These are phyloP conservation scores for Rhizophagus prolifer DNA, from an alignment of 192 early-diverging fungal genomes.

Conservation along the genomic window DNA sequence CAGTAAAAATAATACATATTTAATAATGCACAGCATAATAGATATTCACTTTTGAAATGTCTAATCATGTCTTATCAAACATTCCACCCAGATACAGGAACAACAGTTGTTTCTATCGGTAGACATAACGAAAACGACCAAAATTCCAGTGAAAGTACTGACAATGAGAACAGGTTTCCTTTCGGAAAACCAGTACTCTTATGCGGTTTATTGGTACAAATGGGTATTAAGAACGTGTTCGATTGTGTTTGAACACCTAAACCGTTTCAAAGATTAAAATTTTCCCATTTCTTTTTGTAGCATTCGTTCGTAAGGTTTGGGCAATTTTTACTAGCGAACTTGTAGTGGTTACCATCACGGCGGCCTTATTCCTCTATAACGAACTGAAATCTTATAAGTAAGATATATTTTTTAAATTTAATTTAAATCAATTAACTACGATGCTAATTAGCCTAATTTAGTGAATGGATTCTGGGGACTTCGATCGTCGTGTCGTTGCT, in stretches of 20 bases:
- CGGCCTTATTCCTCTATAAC: background rate
- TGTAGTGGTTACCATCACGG: background rate
- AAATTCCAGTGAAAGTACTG: background rate
- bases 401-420: background rate
- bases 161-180: background rate
- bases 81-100: background rate
- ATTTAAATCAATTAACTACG: background rate
- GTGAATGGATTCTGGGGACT: background rate
- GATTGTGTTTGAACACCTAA: background rate
- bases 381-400: background rate
- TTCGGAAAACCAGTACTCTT: constrained; percentile 23
- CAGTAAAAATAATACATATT: no score
- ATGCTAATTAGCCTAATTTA: background rate
- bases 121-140: background rate
- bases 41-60: no score
- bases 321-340: constrained; percentile 2
- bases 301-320: constrained; percentile 26
- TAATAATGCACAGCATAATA: no score
- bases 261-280: background rate
- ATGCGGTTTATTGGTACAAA: constrained; percentile 4
- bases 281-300: background rate
- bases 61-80: background rate
- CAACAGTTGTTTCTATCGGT: no score
- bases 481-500: background rate
- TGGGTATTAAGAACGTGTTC: constrained; percentile 13